Base-by-base conservation (phyloP, 169 alveolate genomes). In the Fabrea salina region DNA sequence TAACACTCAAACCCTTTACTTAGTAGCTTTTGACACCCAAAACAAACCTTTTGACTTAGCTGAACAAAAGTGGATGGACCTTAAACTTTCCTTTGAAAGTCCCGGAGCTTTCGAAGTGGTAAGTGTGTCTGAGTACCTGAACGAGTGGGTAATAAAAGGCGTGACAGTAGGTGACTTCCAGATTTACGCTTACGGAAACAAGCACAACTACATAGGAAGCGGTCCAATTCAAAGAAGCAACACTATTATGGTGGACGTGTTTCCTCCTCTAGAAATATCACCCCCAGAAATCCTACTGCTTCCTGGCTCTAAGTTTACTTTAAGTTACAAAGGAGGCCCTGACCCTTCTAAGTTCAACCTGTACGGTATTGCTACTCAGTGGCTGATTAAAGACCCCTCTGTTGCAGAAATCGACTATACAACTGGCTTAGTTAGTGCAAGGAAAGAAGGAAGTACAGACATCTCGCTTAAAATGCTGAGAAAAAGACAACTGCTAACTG, bases 1-100 rank as follows among this genome's bases (percentile, higher is more conserved):
- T 43, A 44, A 56, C 6, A n/a, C 66, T 19, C 49, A 72, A 41
- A 59, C 66, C 40, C 37, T 86, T 5, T 58, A 71, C 8, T 19
- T 82, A 27, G 41, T 53, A 32, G 88, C 85, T 3, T 51, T 77
- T 44, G 91, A 86, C 54, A 53, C 67, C n/a, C 77, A 68, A 37
- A 50, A 47, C 51, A 67, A 43, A 13, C 56, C 58, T 35, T 86
- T 86, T 77, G 66, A 66, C 40, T 35, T 47, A 16, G 67, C 44
- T 40, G 77, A 86, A 72, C 64, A 54, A 25, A 32, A 44, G 25
- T 78, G 59, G 64, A 85, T 85, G 91, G 50, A 77, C 11, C 41
- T 85, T 41, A 54, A 82, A 43, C 72, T 83, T 22, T 71, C 72
- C n/a, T 78, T 44, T 79, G 70, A 27, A 50, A 47, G 7, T 43